Percentiles rank a stretch among this genome's conserved stretches.
phyloP scores from a whole-genome alignment of 169 alveolate genomes.

The Blepharisma undulans region DNA sequence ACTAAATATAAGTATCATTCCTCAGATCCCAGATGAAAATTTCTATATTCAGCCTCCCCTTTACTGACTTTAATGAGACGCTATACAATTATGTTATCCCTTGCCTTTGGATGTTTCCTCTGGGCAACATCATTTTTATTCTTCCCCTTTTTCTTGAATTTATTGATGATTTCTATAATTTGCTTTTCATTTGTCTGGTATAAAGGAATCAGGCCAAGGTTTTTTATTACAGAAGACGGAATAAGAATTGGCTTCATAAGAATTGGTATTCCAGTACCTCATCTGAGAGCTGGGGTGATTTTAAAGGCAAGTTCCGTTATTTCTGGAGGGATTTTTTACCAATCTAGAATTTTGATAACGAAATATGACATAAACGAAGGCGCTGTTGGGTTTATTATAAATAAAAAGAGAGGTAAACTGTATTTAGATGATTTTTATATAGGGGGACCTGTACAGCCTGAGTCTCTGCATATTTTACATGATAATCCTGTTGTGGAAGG shows the following conservation, averaged over 20 bases:
- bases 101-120: background rate
- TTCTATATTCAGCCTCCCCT: background rate
- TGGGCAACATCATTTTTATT: background rate
- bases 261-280: background rate
- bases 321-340: background rate
- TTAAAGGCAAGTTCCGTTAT: background rate
- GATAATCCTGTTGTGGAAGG: background rate
- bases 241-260: background rate
- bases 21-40: background rate
- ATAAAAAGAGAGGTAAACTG: background rate
- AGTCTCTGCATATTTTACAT: background rate
- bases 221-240: background rate
- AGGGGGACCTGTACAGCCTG: conserved; percentile 22
- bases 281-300: background rate
- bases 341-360: background rate
- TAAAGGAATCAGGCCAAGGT: conserved; percentile 34
- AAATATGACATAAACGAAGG: conserved; percentile 7
- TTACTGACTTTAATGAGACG: background rate
- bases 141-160: background rate
- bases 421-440: background rate
- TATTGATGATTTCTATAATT: background rate
- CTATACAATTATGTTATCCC: background rate
- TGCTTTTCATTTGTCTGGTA: background rate
- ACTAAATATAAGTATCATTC: background rate
- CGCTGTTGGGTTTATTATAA: conserved; percentile 25